Evolutionary conservation across 441 rosid genomes (phyloP), one percentile per base, ranked within the genome.

Genomic region (Brassica hybrid): DNA sequence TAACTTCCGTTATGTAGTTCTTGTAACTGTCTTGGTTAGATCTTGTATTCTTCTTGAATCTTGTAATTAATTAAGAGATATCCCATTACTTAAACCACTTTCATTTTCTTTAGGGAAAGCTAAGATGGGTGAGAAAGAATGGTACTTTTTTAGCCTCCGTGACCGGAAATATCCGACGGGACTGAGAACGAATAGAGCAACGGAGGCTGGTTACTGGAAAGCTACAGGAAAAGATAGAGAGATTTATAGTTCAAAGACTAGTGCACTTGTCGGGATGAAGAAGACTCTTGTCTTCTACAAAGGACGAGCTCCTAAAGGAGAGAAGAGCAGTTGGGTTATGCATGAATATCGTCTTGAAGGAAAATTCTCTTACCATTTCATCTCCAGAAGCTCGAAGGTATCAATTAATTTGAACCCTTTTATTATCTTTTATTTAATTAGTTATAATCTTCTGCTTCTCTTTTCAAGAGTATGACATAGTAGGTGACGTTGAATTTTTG

Each of bases 191-290:
- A 94, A 94, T 79, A 82, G 98, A 80, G 98, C 98, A 17, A 94
- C 97, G n/a, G 94, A 86, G 75, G 97, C 98, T 72, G 98, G 98
- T 30, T 94, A 94, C 77, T 94, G 98, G 98, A 94, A 91, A 75
- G 98, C 98, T 8, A 94, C 98, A 0, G 98, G 98, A 14, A 94
- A 94, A 71, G 98, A 94, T 74, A 85, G 94, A 58, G 98, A 94
- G 88, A 90, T 94, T 58, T 86, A 76, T 67, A 94, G 96, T 76
- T 84, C 94, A n/a, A 94, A 90, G 85, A 92, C 96, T n/a, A 79
- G 86, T 83, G 85, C 96, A 21, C 89, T 94, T 34, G 90, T 94
- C 13, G 98, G 98, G 7, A 94, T 94, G 98, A 94, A 94, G 87
- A 94, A 94, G 81, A 94, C 98, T 23, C 85, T 94, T 23, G 98